Evolutionary conservation across 1,284 basidiomycete species (phyloP), one percentile per base, ranked within the genome.

Genomic region (Ustilago lituana): DNA sequence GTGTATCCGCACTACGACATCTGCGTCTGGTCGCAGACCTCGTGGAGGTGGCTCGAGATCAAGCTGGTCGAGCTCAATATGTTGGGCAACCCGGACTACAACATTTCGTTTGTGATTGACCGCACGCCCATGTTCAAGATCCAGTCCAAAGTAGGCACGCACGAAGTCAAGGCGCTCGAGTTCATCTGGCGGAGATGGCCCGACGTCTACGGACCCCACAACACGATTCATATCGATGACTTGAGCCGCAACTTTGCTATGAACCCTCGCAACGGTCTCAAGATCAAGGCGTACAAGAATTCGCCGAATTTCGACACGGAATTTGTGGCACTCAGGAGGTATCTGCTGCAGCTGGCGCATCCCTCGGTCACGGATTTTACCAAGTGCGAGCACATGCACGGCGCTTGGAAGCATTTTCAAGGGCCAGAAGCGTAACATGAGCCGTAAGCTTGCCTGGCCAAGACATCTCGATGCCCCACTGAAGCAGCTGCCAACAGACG

Each of bases 1-100:
- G 71, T 78, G n/a, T 80, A 70, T 26, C 77, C 76, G 11, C 57
- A 79, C 55, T 80, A 80, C 53, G 79, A 80, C 57, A 74, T 80
- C 26, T 71, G 72, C 53, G 58, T 76, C 6, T 78, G 76, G 76
- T 73, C 82, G 17, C 79, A 82, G 53, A 94, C 92, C 1, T 89
- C 88, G 64, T 94, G 92, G 92, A 86, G 92, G 45, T 95, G 92
- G 92, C 85, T 95, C 24, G 93, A 96, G 82, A 88, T 89, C 27
- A 96, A 95, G 83, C 86, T 96, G 5, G 88, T 91, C 15, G 93
- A 95, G 82, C 86, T 95, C 22, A 91, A 88, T 22, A 91, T 94
- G 88, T 84, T 95, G 19, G 61, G 59, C 31, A 65, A 77, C 38
- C 38, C 59, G 11, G 54, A 65, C 31, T 77, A 65, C 59, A 56